Conservation (phyloP, 2,329 filamentous ascomycete genomes). For the Plectosphaerella sp. region DNA sequence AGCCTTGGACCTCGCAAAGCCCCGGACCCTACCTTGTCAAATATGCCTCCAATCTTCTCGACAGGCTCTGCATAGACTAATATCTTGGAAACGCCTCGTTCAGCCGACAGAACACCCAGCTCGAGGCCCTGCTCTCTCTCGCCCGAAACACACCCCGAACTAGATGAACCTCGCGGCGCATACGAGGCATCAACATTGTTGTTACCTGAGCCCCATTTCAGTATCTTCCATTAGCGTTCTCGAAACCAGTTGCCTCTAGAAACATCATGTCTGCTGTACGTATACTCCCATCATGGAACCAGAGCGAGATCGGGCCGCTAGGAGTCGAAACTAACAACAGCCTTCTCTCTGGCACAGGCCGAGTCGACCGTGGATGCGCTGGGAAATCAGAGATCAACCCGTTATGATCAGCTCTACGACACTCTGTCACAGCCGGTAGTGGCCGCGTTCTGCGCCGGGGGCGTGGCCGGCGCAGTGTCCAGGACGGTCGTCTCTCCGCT, state of each 20-base stretch:
- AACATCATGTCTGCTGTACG: background rate
- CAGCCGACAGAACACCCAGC: too few relatives aligned
- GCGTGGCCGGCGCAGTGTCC: constrained; percentile 93
- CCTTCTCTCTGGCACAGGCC: background rate
- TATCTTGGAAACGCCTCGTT: too few relatives aligned
- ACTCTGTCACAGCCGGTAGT: constrained; percentile 75
- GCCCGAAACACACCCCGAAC: too few relatives aligned
- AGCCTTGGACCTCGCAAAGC: too few relatives aligned
- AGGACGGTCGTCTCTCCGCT: constrained; percentile 94
- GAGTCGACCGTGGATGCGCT: background rate
- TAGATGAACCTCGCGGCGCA: too few relatives aligned
- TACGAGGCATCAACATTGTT: too few relatives aligned
- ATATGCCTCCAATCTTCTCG: constrained; percentile 5
- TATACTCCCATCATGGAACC: background rate
- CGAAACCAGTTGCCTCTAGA: background rate
- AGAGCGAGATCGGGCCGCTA: too few relatives aligned
- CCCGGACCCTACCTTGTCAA: background rate
- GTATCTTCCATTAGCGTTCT: too few relatives aligned
- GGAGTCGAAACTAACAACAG: too few relatives aligned
- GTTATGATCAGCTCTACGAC: constrained; percentile 31
- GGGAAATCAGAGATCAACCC: background rate
- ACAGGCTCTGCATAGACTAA: constrained; percentile 1
- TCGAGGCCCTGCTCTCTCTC: too few relatives aligned
- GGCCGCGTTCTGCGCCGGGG: constrained; percentile 90
- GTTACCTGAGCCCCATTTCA: too few relatives aligned